Conservation (phyloP, 2,329 filamentous ascomycete species). For the Sclerotinia borealis region DNA sequence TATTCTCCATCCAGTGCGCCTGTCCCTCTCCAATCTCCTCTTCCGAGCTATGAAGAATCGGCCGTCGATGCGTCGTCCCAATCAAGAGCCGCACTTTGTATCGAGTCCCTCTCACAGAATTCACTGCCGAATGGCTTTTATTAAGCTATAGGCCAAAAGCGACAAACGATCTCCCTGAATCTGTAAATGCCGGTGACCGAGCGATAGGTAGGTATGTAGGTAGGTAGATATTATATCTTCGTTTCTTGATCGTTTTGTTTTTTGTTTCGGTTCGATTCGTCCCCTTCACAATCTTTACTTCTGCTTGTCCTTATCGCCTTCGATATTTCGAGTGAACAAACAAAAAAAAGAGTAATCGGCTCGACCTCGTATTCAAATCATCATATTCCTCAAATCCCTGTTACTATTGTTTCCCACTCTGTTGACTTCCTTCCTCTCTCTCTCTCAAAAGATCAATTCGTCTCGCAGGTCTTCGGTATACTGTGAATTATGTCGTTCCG, state of each 20-base stretch:
- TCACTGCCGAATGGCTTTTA: not conserved
- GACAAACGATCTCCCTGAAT: not conserved
- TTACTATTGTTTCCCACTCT: not conserved
- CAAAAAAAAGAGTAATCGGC: not conserved
- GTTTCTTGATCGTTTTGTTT: not conserved
- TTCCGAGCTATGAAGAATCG: not conserved
- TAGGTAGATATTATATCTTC: not conserved
- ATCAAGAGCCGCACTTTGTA: constrained; percentile 2
- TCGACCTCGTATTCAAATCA: not conserved
- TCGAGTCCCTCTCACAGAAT: constrained; percentile 7
- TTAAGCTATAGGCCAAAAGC: not conserved
- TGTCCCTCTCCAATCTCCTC: not conserved
- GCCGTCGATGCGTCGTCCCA: constrained; percentile 3
- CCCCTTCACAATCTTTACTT: not conserved
- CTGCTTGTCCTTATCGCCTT: not conserved
- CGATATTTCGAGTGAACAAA: not conserved
- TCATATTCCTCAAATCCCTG: not conserved
- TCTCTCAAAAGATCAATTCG: not conserved
- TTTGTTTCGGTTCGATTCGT: too few species aligned
- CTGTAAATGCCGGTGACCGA: not conserved
- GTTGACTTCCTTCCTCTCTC: too few species aligned
- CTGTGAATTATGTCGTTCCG: not conserved
- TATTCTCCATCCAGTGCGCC: constrained; percentile 10
- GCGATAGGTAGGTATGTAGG: not conserved
- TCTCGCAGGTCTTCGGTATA: not conserved